Evolutionary conservation across 228 moss, liverwort and hornwort species (phyloP).

Genomic region (Sphagnum magellanicum): DNA sequence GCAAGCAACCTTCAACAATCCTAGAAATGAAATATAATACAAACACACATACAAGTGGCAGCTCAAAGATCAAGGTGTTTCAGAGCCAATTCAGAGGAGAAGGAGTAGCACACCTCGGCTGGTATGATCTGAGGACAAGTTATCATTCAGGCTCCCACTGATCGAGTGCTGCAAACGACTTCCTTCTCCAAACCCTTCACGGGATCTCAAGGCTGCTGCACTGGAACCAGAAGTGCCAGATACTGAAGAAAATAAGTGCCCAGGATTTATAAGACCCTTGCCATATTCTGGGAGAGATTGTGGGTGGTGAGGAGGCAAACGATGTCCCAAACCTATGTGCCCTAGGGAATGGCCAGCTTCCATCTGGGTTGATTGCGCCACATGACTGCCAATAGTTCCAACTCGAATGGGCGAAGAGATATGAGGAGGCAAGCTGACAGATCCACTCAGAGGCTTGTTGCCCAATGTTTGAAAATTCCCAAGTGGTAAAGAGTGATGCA

Average conservation of each 20-base stretch:
- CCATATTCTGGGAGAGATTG: constrained; percentile 88
- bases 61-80: no score
- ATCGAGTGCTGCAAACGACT: constrained; percentile 81
- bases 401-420: constrained; percentile 82
- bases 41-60: no score
- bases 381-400: constrained; percentile 91
- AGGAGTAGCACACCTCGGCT: constrained; percentile 64
- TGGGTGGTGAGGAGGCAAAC: constrained; percentile 78
- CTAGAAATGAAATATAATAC: no score
- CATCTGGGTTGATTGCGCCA: constrained; percentile 75
- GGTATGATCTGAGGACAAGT: constrained; percentile 58
- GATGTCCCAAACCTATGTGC: constrained; percentile 78
- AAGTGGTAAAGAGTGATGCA: constrained; percentile 56
- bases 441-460: constrained; percentile 60
- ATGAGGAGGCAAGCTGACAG: constrained; percentile 70
- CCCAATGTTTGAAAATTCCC: constrained; percentile 54
- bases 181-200: constrained; percentile 71
- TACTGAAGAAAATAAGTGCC: constrained; percentile 70
- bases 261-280: constrained; percentile 67
- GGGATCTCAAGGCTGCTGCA: constrained; percentile 62
- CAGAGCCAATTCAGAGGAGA: background rate
- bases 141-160: constrained; percentile 75
- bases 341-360: constrained; percentile 85
- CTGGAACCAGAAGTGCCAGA: constrained; percentile 59
- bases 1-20: no score